Evolutionary conservation across 2,329 filamentous ascomycete species (phyloP), one percentile per base, ranked within the genome.

Genomic region (Talaromyces marneffei): DNA sequence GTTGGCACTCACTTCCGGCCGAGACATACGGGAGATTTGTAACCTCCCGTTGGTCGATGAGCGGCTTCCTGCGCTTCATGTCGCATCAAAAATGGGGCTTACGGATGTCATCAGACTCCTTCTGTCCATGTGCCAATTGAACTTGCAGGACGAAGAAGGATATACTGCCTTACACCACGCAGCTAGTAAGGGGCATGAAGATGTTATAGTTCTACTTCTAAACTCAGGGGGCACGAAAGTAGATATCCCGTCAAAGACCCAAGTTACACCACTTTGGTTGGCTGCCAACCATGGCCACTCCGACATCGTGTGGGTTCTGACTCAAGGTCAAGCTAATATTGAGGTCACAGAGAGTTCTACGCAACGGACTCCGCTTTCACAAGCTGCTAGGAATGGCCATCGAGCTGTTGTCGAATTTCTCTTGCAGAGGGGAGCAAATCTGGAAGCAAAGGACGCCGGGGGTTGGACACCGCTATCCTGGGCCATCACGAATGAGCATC

Each of bases 31-130:
- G 12, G 10, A 10, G 2, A 18, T 69, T 5, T 65, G 62, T 42
- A 59, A 67, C 53, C 60, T 68, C 20, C 66, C 66, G 3, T 23
- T 68, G 8, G 20, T 66, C 16, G 63, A 57, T 4, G 63, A 68
- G 42, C 27, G 44, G 2, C 60, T 68, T 31, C 66, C 67, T 29
- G 66, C 66, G 7, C 57, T 68, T 12, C 66, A 68, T 42, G 31
- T 65, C 33, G 66, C 64, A 4, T 58, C 60, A 8, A 69, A 65
- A 48, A 18, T 67, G 10, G 64, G 67, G 27, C 23, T 53, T 27
- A 4, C 16, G 8, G 39, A 33, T 0, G 29, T 63, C 5, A 39
- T 56, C 6, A 1, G 12, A 37, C 27, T 37, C 14, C 39, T 63
- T 9, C 9, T 57, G 6, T 23, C 25, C 12, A 31, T 63, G 29